These are phyloP conservation scores for Scheffersomyces amazonensis DNA, from an alignment of 805 yeast genomes.

Conservation along the genomic window DNA sequence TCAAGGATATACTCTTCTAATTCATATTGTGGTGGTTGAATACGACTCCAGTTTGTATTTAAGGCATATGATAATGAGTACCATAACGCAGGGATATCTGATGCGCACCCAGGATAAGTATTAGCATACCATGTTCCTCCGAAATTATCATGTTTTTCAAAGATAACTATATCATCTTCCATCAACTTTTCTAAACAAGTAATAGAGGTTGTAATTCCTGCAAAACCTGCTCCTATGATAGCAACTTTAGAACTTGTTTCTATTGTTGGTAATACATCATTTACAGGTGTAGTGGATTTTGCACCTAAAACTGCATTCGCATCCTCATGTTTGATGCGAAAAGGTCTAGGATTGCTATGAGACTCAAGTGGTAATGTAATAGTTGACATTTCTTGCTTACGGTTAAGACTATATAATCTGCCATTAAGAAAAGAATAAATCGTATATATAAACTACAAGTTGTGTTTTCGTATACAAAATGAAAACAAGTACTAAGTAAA, in stretches of 20 bases:
- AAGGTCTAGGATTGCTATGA: constrained; percentile 28
- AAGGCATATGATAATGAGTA: constrained; percentile 32
- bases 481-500: too few relatives aligned
- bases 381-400: too few relatives aligned
- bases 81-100: constrained; percentile 43
- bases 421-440: too few relatives aligned
- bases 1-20: constrained; percentile 37
- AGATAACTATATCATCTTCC: constrained; percentile 28
- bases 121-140: constrained; percentile 49
- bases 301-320: constrained; percentile 25
- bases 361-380: constrained; percentile 24
- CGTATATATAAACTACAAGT: too few relatives aligned
- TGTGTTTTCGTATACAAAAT: too few relatives aligned
- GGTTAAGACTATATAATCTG: too few relatives aligned
- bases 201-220: constrained; percentile 32
- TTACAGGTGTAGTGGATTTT: constrained; percentile 11
- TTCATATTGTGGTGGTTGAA: constrained; percentile 41
- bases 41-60: constrained; percentile 32
- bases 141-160: constrained; percentile 36
- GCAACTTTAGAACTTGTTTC: constrained; percentile 25
- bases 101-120: constrained; percentile 44
- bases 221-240: constrained; percentile 41
- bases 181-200: constrained; percentile 21
- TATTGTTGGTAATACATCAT: constrained; percentile 16
- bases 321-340: constrained; percentile 25